phyloP scores from a whole-genome alignment of 2,329 filamentous ascomycete genomes.

The Basipetospora chlamydospora region DNA sequence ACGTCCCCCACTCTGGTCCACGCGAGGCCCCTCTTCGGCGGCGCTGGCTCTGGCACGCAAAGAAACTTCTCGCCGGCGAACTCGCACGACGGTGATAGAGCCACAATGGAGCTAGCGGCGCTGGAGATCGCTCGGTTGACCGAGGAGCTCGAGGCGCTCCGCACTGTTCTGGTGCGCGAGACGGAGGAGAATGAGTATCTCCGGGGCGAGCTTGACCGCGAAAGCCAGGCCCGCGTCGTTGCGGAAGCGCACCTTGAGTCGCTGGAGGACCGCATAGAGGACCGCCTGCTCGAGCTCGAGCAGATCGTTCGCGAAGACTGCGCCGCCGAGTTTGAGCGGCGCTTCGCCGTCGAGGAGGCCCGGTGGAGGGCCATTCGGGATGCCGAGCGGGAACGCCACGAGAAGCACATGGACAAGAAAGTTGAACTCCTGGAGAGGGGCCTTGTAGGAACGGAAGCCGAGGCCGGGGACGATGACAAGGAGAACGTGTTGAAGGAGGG shows the following conservation, averaged over 20 bases:
- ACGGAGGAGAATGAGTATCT: constrained; percentile 57
- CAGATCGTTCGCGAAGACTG: constrained; percentile 80
- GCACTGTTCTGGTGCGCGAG: too few relatives aligned
- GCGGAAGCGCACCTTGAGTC: constrained; percentile 60
- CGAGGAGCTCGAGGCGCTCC: constrained; percentile 25
- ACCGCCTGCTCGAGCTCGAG: constrained; percentile 54
- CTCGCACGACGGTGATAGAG: constrained; percentile 34
- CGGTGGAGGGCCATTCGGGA: constrained; percentile 72
- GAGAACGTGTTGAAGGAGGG: constrained; percentile 49
- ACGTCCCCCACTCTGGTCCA: background rate
- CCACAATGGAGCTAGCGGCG: constrained; percentile 70
- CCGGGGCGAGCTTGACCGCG: constrained; percentile 51
- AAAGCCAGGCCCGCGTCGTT: constrained; percentile 54
- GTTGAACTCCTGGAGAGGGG: constrained; percentile 48
- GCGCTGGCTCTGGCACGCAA: constrained; percentile 12
- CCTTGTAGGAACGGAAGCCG: constrained; percentile 27
- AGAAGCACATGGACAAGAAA: constrained; percentile 81
- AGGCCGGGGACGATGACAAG: constrained; percentile 37
- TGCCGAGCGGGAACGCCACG: constrained; percentile 62
- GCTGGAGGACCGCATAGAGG: constrained; percentile 56
- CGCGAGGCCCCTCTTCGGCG: background rate
- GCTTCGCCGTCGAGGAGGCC: constrained; percentile 57
- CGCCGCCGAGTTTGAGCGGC: constrained; percentile 69
- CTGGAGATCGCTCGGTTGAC: constrained; percentile 68
- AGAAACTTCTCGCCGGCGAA: constrained; percentile 25